These are phyloP conservation scores for Ceratocystiopsis sp. DNA, from an alignment of 2,329 filamentous ascomycete species.

Conservation along the genomic window DNA sequence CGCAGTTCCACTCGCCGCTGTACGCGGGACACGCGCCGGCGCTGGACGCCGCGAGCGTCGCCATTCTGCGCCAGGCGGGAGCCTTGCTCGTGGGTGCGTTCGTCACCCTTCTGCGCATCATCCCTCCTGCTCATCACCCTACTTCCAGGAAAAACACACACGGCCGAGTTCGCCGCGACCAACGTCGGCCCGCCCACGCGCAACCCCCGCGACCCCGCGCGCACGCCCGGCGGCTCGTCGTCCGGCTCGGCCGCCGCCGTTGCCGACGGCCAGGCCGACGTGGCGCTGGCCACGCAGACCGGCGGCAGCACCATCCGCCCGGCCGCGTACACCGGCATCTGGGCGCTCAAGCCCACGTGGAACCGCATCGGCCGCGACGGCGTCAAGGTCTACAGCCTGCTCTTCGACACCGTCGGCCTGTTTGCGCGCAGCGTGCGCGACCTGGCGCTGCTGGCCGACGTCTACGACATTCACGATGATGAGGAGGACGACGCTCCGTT, in stretches of 20 bases:
- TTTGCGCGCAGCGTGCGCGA: slow-evolving; percentile 42
- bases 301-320: slow-evolving; percentile 47
- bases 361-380: slow-evolving; percentile 45
- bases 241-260: slow-evolving; percentile 51
- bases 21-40: slow-evolving; percentile 27
- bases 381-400: slow-evolving; percentile 38
- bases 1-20: slow-evolving; percentile 35
- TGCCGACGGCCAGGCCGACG: slow-evolving; percentile 43
- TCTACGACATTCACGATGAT: slow-evolving; percentile 38
- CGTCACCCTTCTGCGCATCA: too few relatives aligned
- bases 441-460: slow-evolving; percentile 34
- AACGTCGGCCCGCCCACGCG: slow-evolving; percentile 32
- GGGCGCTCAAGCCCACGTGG: slow-evolving; percentile 51
- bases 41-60: slow-evolving; percentile 35
- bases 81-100: slow-evolving; percentile 34
- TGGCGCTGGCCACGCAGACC: slow-evolving; percentile 49
- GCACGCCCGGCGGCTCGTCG: slow-evolving; percentile 50
- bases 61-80: slow-evolving; percentile 34
- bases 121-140: too few relatives aligned
- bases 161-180: slow-evolving; percentile 46
- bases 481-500: slow-evolving; percentile 13
- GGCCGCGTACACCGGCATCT: slow-evolving; percentile 47
- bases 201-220: slow-evolving; percentile 35
- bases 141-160: slow-evolving; percentile 34
- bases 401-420: slow-evolving; percentile 45